Base-by-base conservation (phyloP, 768 basidiomycete genomes). In the Cystobasidiopsis lactophilus region DNA sequence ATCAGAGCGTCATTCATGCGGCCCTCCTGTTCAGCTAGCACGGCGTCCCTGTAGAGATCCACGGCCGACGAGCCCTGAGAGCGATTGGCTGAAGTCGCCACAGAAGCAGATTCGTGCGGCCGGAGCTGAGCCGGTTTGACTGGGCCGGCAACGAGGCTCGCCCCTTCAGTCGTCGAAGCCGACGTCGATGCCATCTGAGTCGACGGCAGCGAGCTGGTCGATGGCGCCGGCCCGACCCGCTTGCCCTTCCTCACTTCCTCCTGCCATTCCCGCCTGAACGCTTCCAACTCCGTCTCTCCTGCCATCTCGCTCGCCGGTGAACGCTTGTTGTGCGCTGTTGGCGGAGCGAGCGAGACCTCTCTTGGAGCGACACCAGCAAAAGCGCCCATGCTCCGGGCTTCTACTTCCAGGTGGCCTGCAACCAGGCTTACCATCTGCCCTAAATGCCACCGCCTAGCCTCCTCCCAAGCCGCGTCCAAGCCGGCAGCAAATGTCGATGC, bases 11-110 rank as follows among this genome's bases (percentile, higher is more conserved):
- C 57, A 14, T 59, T 57, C 37, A 63, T 29, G 19, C 58, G 39
- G 5, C 62, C 62, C 27, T 59, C 55, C 10, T 46, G 49, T 50
- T 63, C 62, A 18, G 45, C 40, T 39, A 2, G 16, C 0, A 63
- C 62, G 0, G 62, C 62, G 2, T 24, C 40, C 13, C 24, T 23
- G 48, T 63, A 63, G 23, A 58, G 49, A 43, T 61, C 62, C 26
- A 63, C 35, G 1, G 62, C 62, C 2, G 53, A 48, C 11, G 38
- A 11, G 19, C 27, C 41, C 11, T 43, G 11, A 23, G 30, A 11
- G 16, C 21, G 24, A 27, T 23, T 30, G 23, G 45, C 5, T 43
- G 9, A 10, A 19, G 40, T 43, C 9, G 19, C 19, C 7, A 19
- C 41, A 43, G 27, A 7, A 9, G 27, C 41, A 29, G 33, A 35